Evolutionary conservation across 192 early-diverging fungal genomes (phyloP).

Genomic region (Coemansia sp.): DNA sequence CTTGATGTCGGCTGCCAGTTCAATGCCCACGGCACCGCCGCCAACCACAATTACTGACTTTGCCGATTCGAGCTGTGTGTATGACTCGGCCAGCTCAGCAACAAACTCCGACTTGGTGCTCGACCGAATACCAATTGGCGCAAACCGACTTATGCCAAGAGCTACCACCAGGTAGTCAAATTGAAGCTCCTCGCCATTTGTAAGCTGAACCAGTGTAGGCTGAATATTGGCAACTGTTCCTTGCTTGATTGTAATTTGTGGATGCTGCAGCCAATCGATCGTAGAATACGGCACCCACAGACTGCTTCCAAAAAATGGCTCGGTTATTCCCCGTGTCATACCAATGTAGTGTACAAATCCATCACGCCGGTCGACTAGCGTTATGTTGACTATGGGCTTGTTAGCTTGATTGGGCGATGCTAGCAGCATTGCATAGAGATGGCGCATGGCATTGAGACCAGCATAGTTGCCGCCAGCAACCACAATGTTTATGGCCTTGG

Average conservation of each 20-base stretch:
- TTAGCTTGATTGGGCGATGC: neutral
- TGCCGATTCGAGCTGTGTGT: neutral
- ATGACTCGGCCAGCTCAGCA: neutral
- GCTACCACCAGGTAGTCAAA: slow-evolving; percentile 60
- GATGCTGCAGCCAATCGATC: slow-evolving; percentile 34
- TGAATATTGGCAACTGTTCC: slow-evolving; percentile 43
- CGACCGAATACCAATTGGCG: slow-evolving; percentile 31
- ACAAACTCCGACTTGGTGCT: slow-evolving; percentile 28
- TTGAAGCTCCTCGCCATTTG: slow-evolving; percentile 2
- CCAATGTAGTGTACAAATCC: slow-evolving; percentile 60
- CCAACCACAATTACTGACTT: slow-evolving; percentile 54
- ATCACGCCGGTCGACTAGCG: slow-evolving; percentile 56
- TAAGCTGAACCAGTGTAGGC: slow-evolving; percentile 17
- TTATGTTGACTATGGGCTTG: slow-evolving; percentile 33
- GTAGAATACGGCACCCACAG: slow-evolving; percentile 57
- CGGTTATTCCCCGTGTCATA: slow-evolving; percentile 47
- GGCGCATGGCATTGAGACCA: slow-evolving; percentile 31
- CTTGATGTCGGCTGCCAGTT: slow-evolving; percentile 70
- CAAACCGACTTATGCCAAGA: slow-evolving; percentile 48
- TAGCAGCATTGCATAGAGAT: slow-evolving; percentile 28
- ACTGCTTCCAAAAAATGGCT: slow-evolving; percentile 51
- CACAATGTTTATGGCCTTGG: slow-evolving; percentile 9
- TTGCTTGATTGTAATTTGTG: slow-evolving; percentile 41
- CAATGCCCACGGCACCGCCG: slow-evolving; percentile 74
- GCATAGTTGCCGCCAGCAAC: slow-evolving; percentile 51